Evolutionary conservation across 805 yeast genomes (phyloP).

Genomic region (Blastobotrys muscicola): DNA sequence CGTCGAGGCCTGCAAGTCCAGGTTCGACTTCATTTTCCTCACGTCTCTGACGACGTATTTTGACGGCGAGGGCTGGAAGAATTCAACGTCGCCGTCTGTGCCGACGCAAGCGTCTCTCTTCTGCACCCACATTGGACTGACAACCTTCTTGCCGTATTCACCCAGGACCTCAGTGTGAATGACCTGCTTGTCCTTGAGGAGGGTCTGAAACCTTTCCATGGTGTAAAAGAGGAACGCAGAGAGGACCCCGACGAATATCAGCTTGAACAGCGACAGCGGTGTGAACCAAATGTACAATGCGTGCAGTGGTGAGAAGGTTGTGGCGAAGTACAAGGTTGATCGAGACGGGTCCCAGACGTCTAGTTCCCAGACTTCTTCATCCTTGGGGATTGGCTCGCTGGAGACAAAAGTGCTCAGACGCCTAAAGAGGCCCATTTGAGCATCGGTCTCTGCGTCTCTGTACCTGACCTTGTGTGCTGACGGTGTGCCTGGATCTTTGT

Average conservation of each 20-base stretch:
- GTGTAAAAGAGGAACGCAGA: conserved; percentile 29
- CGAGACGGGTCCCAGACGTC: conserved; percentile 60
- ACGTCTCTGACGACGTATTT: conserved; percentile 16
- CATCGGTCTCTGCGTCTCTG: conserved; percentile 1
- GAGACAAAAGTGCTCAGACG: neutral
- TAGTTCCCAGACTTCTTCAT: conserved; percentile 38
- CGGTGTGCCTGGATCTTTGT: conserved; percentile 18
- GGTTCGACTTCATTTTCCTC: conserved; percentile 8
- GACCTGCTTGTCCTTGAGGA: conserved; percentile 50
- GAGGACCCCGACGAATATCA: conserved; percentile 18
- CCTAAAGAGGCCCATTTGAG: neutral
- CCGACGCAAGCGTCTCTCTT: conserved; percentile 50
- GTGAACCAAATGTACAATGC: conserved; percentile 34
- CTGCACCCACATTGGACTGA: conserved; percentile 44
- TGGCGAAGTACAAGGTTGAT: conserved; percentile 42
- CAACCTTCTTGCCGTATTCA: conserved; percentile 55
- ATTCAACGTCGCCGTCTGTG: conserved; percentile 22
- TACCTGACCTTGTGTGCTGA: conserved; percentile 14
- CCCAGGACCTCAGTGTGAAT: conserved; percentile 49
- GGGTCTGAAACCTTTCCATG: conserved; percentile 35
- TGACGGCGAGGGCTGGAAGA: conserved; percentile 19
- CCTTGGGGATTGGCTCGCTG: neutral
- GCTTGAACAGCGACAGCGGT: conserved; percentile 29
- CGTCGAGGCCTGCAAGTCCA: neutral
- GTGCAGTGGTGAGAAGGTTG: conserved; percentile 52